phyloP scores from a whole-genome alignment of 306 rosid species.

The Prosopis cineraria region DNA sequence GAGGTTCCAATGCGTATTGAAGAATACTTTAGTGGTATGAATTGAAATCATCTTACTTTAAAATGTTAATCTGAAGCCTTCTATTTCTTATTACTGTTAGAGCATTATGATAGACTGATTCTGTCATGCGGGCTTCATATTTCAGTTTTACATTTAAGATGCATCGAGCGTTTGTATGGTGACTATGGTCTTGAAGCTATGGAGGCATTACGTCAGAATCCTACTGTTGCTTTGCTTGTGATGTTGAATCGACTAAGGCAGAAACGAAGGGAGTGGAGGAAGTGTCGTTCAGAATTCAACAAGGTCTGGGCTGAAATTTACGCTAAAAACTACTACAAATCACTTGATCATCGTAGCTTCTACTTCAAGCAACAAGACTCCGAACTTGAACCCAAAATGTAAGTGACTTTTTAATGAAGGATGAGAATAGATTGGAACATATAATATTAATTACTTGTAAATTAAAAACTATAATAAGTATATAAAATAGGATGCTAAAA shows the following conservation, averaged over 20 bases:
- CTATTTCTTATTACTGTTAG: slow-evolving; percentile 13
- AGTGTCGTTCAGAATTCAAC: slow-evolving; percentile 82
- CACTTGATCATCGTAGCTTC: slow-evolving; percentile 96
- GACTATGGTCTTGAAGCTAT: slow-evolving; percentile 93
- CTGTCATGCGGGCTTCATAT: slow-evolving; percentile 7
- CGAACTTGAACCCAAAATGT: slow-evolving; percentile 87
- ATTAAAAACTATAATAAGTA: too few relatives aligned
- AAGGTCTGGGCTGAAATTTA: slow-evolving; percentile 96
- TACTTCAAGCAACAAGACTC: slow-evolving; percentile 97
- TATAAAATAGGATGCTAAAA: too few relatives aligned
- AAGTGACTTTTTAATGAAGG: slow-evolving; percentile 34
- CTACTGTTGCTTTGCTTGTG: slow-evolving; percentile 74
- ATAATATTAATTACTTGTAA: not conserved
- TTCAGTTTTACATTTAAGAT: slow-evolving; percentile 84
- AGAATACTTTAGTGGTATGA: slow-evolving; percentile 84
- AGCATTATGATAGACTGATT: slow-evolving; percentile 24
- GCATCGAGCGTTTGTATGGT: slow-evolving; percentile 93
- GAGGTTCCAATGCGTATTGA: slow-evolving; percentile 63
- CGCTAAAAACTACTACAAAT: slow-evolving; percentile 82
- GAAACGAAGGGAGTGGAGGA: slow-evolving; percentile 92
- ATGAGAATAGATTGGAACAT: not conserved
- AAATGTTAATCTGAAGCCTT: slow-evolving; percentile 8
- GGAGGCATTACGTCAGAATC: slow-evolving; percentile 86
- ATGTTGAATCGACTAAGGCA: slow-evolving; percentile 83
- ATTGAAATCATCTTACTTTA: slow-evolving; percentile 30